Percentiles rank a stretch among this genome's conserved stretches.
Evolutionary conservation across 345 rosid genomes (phyloP).

Genomic region (Gossypium stocksii): DNA sequence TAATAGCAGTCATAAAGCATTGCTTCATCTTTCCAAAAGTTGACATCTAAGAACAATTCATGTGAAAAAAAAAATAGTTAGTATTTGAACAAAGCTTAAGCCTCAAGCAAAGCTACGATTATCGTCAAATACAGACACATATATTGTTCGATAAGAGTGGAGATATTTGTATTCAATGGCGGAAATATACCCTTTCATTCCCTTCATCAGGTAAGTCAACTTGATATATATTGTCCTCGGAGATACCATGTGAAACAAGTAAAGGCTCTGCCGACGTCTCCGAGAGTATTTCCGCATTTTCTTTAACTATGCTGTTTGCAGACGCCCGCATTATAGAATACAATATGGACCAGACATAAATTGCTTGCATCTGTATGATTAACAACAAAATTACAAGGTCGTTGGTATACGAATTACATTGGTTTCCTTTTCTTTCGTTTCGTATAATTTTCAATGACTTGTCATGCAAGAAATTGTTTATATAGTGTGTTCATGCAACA

Average conservation of each 20-base stretch:
- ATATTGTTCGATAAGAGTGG: too few relatives aligned
- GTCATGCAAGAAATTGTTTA: too few relatives aligned
- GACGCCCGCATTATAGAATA: constrained; percentile 48
- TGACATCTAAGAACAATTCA: constrained; percentile 24
- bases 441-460: background rate
- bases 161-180: background rate
- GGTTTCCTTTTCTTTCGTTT: background rate
- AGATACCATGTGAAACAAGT: constrained; percentile 22
- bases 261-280: background rate
- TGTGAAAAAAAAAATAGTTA: background rate
- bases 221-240: constrained; percentile 17
- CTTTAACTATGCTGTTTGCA: constrained; percentile 14
- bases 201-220: constrained; percentile 35
- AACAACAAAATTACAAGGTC: background rate
- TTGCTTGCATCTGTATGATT: constrained; percentile 49
- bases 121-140: background rate
- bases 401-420: background rate
- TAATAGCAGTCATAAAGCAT: constrained; percentile 17
- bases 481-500: too few relatives aligned
- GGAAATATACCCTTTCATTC: background rate
- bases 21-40: constrained; percentile 29
- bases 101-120: background rate
- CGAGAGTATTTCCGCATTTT: background rate
- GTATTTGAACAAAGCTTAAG: background rate
- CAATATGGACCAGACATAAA: constrained; percentile 60